Evolutionary conservation across 2,329 filamentous ascomycete species (phyloP).

Genomic region (Coleophoma eucalyptorum): DNA sequence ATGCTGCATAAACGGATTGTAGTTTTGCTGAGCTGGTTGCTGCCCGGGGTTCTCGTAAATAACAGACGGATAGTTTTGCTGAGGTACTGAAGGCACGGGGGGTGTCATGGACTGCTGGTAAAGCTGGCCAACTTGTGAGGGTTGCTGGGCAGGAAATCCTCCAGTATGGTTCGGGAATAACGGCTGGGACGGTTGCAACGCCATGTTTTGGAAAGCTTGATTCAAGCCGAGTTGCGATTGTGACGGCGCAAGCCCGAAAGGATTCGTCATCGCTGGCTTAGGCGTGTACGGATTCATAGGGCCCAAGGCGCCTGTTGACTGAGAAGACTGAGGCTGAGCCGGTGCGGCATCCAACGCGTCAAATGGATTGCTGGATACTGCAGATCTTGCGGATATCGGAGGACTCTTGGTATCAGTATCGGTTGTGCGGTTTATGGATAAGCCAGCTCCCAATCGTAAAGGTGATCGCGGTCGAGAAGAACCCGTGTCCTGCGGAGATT

Average conservation of each 20-base stretch:
- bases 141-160: constrained; percentile 39
- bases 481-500: constrained; percentile 32
- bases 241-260: constrained; percentile 52
- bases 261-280: constrained; percentile 54
- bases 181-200: constrained; percentile 55
- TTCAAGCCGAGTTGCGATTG: constrained; percentile 38
- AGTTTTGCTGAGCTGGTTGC: constrained; percentile 10
- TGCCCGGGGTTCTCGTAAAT: constrained; percentile 23
- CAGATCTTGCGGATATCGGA: constrained; percentile 9
- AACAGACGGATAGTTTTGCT: constrained; percentile 22
- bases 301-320: constrained; percentile 59
- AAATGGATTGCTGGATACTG: constrained; percentile 61
- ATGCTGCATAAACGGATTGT: background rate
- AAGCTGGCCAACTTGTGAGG: constrained; percentile 33
- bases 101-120: constrained; percentile 30
- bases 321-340: constrained; percentile 60
- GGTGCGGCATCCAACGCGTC: constrained; percentile 44
- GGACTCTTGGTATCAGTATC: constrained; percentile 12
- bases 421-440: constrained; percentile 22
- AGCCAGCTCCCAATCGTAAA: constrained; percentile 30
- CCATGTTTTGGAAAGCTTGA: constrained; percentile 72
- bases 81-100: constrained; percentile 25
- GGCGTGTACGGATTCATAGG: constrained; percentile 29
- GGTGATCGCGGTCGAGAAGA: constrained; percentile 51
- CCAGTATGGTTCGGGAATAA: constrained; percentile 77